Percentiles rank a stretch among this genome's conserved stretches.
Evolutionary conservation across 257 asterid genomes (phyloP).

Genomic region (Solanum dulcamara): DNA sequence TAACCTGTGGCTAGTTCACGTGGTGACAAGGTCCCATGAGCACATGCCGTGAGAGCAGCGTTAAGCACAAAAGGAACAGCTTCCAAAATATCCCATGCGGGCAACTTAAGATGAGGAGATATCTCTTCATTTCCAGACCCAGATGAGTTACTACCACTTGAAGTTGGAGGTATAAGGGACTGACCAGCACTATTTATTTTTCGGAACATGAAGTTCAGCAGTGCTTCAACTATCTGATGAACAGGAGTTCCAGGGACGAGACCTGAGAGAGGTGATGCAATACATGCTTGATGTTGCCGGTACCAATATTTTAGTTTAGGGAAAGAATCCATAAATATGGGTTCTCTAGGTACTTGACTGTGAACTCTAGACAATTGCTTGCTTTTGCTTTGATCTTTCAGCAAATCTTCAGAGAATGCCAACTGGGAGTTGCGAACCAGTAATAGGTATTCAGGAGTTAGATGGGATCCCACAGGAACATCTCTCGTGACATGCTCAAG

Average conservation of each 20-base stretch:
- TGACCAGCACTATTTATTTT: conserved; percentile 58
- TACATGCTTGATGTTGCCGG: conserved; percentile 82
- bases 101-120: conserved; percentile 54
- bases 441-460: conserved; percentile 84
- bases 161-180: conserved; percentile 48
- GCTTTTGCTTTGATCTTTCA: conserved; percentile 31
- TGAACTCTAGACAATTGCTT: conserved; percentile 39
- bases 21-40: conserved; percentile 80
- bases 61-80: conserved; percentile 95
- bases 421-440: conserved; percentile 63
- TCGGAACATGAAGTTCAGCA: conserved; percentile 74
- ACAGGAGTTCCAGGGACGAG: conserved; percentile 84
- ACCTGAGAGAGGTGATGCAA: conserved; percentile 75
- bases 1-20: conserved; percentile 94
- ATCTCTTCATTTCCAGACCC: conserved; percentile 58
- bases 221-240: conserved; percentile 82
- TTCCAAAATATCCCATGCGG: conserved; percentile 98
- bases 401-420: conserved; percentile 35
- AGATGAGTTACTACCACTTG: conserved; percentile 69
- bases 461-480: conserved; percentile 59
- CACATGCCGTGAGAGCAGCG: conserved; percentile 94
- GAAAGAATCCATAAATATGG: conserved; percentile 73
- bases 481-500: conserved; percentile 68
- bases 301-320: conserved; percentile 88
- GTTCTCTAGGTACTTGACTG: conserved; percentile 39